A percentile compares a stretch with the other conserved stretches of the same genome.
Evolutionary conservation across 495 filamentous ascomycete species (phyloP).

Genomic region (Diplogelasinospora grovesii): DNA sequence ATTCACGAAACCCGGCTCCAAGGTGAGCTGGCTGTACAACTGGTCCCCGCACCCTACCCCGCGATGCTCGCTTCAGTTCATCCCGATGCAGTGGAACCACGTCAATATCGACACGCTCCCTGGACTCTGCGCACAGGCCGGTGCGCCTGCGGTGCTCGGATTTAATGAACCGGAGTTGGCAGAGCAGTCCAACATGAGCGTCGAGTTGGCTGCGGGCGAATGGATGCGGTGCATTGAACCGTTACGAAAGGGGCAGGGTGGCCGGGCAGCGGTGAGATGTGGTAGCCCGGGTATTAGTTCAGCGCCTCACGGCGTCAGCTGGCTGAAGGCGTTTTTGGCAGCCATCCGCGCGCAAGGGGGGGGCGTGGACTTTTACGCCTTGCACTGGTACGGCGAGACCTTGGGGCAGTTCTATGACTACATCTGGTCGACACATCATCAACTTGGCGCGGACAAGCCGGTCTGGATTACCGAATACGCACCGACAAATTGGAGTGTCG

Average conservation of each 20-base stretch:
- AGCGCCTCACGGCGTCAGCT: constrained; percentile 14
- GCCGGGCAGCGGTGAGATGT: constrained; percentile 1
- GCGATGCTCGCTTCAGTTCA: constrained; percentile 12
- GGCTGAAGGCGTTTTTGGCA: constrained; percentile 11
- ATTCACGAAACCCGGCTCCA: constrained; percentile 18
- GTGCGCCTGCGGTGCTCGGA: not conserved
- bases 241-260: no score
- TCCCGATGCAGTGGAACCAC: constrained; percentile 24
- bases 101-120: constrained; percentile 14
- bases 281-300: constrained; percentile 18
- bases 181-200: constrained; percentile 17
- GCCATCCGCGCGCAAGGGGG: constrained; percentile 7
- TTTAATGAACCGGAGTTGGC: constrained; percentile 20
- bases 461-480: constrained; percentile 23
- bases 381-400: constrained; percentile 21
- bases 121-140: not conserved
- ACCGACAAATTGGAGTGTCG: constrained; percentile 15
- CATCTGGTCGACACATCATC: constrained; percentile 16
- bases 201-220: constrained; percentile 10
- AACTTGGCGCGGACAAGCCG: constrained; percentile 15
- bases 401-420: constrained; percentile 22
- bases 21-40: constrained; percentile 21
- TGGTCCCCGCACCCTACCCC: constrained; percentile 19
- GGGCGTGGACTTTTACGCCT: constrained; percentile 17
- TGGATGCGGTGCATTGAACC: constrained; percentile 17